Evolutionary conservation across 2,329 filamentous ascomycete species (phyloP).

Genomic region (Fusarium drepaniforme): DNA sequence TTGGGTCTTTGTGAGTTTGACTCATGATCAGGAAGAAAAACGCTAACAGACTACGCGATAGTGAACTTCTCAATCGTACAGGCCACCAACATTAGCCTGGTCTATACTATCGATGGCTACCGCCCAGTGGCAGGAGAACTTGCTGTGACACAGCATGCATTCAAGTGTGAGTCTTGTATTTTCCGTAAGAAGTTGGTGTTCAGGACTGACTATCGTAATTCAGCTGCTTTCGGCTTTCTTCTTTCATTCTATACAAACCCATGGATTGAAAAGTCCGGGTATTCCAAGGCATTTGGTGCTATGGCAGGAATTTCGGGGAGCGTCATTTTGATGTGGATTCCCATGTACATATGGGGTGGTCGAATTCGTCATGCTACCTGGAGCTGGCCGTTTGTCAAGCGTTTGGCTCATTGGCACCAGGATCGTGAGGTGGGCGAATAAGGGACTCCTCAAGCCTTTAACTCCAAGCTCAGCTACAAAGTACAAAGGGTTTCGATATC

Average conservation of each 20-base stretch:
- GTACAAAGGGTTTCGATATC: background rate
- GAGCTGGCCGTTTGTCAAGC: conserved; percentile 24
- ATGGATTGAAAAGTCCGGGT: conserved; percentile 62
- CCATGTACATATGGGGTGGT: conserved; percentile 63
- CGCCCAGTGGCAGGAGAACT: conserved; percentile 34
- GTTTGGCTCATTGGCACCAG: conserved; percentile 22
- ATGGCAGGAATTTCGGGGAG: conserved; percentile 64
- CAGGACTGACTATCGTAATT: background rate
- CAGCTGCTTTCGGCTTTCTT: conserved; percentile 65
- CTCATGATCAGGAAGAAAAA: background rate
- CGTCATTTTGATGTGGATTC: conserved; percentile 60
- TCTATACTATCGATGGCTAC: conserved; percentile 38
- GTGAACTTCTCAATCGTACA: conserved; percentile 35
- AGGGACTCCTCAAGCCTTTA: background rate
- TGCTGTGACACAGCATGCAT: conserved; percentile 51
- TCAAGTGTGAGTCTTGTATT: conserved; percentile 53
- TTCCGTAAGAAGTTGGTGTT: background rate
- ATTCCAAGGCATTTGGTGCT: conserved; percentile 61
- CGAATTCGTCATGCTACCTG: conserved; percentile 36
- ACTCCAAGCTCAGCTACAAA: background rate
- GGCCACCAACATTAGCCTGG: conserved; percentile 33
- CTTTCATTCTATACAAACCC: conserved; percentile 69
- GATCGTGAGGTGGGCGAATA: conserved; percentile 34
- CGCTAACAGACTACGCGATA: conserved; percentile 50
- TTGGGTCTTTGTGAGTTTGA: conserved; percentile 52